Evolutionary conservation across 441 rosid species (phyloP).

Genomic region (Corymbia calophylla): DNA sequence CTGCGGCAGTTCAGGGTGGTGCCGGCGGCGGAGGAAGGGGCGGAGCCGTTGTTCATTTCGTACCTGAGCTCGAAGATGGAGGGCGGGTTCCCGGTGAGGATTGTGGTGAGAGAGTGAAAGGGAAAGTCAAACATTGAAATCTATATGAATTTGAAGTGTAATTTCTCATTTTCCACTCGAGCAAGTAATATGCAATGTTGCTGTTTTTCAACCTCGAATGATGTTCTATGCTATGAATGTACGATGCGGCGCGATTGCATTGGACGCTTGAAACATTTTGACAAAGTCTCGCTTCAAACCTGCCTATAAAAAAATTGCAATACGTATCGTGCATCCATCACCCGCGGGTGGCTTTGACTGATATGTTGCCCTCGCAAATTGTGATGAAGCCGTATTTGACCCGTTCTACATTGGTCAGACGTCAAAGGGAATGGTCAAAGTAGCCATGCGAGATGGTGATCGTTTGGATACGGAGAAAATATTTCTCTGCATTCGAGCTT

Average conservation of each 20-base stretch:
- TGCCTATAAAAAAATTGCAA: too few relatives aligned
- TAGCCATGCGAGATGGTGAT: background rate
- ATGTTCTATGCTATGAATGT: too few relatives aligned
- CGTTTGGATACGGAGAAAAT: background rate
- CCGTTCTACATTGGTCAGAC: background rate
- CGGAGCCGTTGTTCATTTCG: slow-evolving; percentile 20
- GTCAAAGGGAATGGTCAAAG: background rate
- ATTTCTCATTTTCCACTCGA: background rate
- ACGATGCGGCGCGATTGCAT: too few relatives aligned
- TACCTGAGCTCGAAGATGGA: slow-evolving; percentile 34
- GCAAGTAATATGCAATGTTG: background rate
- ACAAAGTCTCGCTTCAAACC: too few relatives aligned
- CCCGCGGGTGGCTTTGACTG: background rate
- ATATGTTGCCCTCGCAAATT: background rate
- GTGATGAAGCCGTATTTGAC: background rate
- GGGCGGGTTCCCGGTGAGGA: slow-evolving; percentile 33
- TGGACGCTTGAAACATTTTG: too few relatives aligned
- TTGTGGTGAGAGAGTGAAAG: slow-evolving; percentile 16
- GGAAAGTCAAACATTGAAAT: background rate
- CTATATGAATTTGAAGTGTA: background rate
- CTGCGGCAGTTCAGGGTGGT: slow-evolving; percentile 28
- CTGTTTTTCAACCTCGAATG: too few relatives aligned
- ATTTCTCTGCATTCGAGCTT: background rate
- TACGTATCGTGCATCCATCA: too few relatives aligned
- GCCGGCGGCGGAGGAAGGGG: slow-evolving; percentile 18